These are phyloP conservation scores for Herpetomonas samuelpessoai DNA, from an alignment of 208 protist genomes.

Conservation along the genomic window DNA sequence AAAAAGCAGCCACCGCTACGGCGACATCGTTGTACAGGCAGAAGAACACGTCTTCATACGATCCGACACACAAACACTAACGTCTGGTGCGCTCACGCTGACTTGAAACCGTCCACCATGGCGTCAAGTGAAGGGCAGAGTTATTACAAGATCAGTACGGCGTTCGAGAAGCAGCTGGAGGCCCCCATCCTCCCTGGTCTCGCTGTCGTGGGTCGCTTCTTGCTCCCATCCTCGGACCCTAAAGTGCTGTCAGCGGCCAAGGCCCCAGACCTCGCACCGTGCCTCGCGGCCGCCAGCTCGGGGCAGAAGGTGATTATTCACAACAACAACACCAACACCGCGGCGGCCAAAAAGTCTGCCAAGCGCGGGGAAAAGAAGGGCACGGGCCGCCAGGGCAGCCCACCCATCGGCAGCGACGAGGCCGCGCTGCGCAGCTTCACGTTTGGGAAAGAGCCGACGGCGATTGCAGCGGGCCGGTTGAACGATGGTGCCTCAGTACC, in stretches of 20 bases:
- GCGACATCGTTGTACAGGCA: no score
- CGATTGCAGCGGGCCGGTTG: conserved; percentile 64
- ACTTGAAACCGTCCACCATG: conserved; percentile 1
- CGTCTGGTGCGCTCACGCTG: background rate
- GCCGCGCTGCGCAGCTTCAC: conserved; percentile 65
- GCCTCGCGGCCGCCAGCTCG: conserved; percentile 65
- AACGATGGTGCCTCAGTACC: background rate
- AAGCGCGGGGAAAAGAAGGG: conserved; percentile 29
- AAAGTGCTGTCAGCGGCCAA: conserved; percentile 14
- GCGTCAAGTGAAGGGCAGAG: conserved; percentile 20
- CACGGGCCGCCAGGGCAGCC: conserved; percentile 6
- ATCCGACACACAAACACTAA: no score
- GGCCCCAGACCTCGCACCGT: conserved; percentile 29
- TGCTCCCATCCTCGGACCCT: conserved; percentile 20
- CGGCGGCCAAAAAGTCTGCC: conserved; percentile 28
- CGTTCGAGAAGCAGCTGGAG: conserved; percentile 62
- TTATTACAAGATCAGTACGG: conserved; percentile 50
- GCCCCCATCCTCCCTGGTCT: conserved; percentile 48
- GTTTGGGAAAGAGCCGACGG: conserved; percentile 86
- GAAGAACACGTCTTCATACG: no score
- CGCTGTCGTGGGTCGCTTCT: conserved; percentile 65
- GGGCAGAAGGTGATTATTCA: conserved; percentile 83
- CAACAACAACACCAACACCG: conserved; percentile 66
- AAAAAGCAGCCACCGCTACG: no score
- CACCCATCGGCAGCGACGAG: conserved; percentile 15